Base-by-base conservation (phyloP, 129 eudicot genomes). In the sunflower (Helianthus annuus) region DNA sequence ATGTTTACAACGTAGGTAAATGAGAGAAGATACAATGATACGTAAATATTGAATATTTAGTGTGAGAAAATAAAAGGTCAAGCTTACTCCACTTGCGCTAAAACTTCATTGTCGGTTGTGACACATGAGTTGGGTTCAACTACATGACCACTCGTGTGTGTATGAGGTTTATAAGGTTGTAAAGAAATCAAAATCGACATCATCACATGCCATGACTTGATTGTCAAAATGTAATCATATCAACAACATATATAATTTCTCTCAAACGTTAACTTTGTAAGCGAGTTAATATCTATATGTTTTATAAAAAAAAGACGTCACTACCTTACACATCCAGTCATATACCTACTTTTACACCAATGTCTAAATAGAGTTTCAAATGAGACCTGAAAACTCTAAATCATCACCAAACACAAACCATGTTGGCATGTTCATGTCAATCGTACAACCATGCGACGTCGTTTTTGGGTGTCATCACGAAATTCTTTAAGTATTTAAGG, bases 101-200 rank as follows among this genome's bases (percentile, higher is more conserved):
- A 29, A 59, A 59, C 65, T 59, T 29, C 44, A 29, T 27, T 27
- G 42, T n/a, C 11, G 42, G 16, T 59, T 11, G 40, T 62, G 67
- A 19, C 48, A 36, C 45, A 62, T 32, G 48, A 62, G 24, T 34
- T 62, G 67, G 48, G 15, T 62, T 62, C 48, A 62, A 62, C 3
- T 62, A 34, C 67, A n/a, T 13, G 48, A 36, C 67, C 48, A 8
- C 22, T 32, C 48, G 1, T 62, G 48, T 13, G n/a, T n/a, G 36
- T 62, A 32, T 60, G 42, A 11, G 66, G 66, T 29, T 24, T 59
- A 29, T 14, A 29, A 29, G 6, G 11, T 59, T 6, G 10, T 59
- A 4, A 59, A 11, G 59, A 29, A 1, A 59, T 59, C 40, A 59
- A 6, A 59, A 32, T 56, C 38, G 3, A 12, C 42, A 24, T 29